These are phyloP conservation scores for Rhizophlyctis rosea DNA, from an alignment of 192 early-diverging fungal genomes.

Conservation along the genomic window DNA sequence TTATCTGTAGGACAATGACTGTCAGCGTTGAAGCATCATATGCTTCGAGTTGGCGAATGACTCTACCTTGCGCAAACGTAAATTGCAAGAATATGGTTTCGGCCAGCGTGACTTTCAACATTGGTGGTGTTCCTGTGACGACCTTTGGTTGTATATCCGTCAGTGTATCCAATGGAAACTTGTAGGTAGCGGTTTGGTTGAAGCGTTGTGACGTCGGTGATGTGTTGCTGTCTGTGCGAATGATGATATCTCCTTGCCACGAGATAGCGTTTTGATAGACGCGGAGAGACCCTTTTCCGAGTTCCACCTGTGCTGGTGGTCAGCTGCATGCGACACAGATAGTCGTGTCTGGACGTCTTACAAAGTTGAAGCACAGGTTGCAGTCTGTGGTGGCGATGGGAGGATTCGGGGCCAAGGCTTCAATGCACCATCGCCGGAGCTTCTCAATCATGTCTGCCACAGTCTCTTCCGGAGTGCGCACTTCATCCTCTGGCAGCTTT, in stretches of 20 bases:
- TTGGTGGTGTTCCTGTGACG: background rate
- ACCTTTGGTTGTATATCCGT: background rate
- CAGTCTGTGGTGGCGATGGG: too few relatives aligned
- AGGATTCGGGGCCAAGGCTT: too few relatives aligned
- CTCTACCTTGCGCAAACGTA: background rate
- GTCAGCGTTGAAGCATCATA: too few relatives aligned
- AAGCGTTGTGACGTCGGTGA: background rate
- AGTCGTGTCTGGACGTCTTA: background rate
- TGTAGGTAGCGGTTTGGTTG: background rate
- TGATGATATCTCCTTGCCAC: too few relatives aligned
- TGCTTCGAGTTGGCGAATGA: too few relatives aligned
- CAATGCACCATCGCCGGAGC: constrained; percentile 6
- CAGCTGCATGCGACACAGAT: too few relatives aligned
- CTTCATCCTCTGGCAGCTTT: constrained; percentile 26
- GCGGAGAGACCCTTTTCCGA: background rate
- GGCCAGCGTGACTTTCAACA: background rate
- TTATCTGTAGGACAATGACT: too few relatives aligned
- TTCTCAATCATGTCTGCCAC: constrained; percentile 5
- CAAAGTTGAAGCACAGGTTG: background rate
- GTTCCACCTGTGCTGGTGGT: constrained; percentile 1
- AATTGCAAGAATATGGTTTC: background rate
- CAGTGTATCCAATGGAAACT: background rate
- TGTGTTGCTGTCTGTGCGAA: background rate
- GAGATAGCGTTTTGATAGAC: too few relatives aligned
- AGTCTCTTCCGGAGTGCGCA: constrained; percentile 15